Evolutionary conservation across 1,139 yeast genomes (phyloP).

Genomic region (Arxiozyma bovina): DNA sequence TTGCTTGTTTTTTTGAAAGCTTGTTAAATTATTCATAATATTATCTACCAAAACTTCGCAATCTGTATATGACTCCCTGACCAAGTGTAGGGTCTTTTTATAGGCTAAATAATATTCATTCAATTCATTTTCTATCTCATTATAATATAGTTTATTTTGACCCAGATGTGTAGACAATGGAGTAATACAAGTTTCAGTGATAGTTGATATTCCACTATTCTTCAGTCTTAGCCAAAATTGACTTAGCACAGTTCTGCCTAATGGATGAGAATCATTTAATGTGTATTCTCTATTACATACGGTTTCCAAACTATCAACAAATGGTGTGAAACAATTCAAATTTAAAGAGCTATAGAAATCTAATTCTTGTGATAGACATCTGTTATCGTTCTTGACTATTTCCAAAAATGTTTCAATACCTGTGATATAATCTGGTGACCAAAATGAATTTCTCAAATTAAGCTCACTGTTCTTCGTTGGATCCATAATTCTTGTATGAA

Average conservation of each 20-base stretch:
- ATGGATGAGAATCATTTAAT: not conserved
- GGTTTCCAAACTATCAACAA: constrained; percentile 2
- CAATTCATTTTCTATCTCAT: constrained; percentile 8
- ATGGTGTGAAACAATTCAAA: constrained; percentile 10
- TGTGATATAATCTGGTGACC: constrained; percentile 21
- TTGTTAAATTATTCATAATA: not conserved
- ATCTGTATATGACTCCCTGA: constrained; percentile 12
- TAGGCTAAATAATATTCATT: constrained; percentile 3
- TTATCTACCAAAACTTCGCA: constrained; percentile 3
- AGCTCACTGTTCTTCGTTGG: not conserved
- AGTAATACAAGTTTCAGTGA: constrained; percentile 3
- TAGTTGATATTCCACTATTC: not conserved
- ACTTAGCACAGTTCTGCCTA: not conserved
- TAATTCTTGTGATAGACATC: constrained; percentile 12
- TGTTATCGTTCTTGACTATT: constrained; percentile 16
- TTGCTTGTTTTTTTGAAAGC: not conserved
- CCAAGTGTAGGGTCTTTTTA: constrained; percentile 6
- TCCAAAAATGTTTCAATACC: constrained; percentile 23
- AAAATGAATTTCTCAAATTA: constrained; percentile 9
- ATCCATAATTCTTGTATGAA: not conserved
- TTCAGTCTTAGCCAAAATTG: constrained; percentile 1
- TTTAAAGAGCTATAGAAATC: constrained; percentile 15
- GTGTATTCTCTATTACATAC: not conserved
- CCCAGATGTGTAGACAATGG: constrained; percentile 5
- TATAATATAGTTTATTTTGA: constrained; percentile 6